Evolutionary conservation across 164 flowering plant species (phyloP), one percentile per base, ranked within the genome.

Genomic region (Tetracentron sinense): DNA sequence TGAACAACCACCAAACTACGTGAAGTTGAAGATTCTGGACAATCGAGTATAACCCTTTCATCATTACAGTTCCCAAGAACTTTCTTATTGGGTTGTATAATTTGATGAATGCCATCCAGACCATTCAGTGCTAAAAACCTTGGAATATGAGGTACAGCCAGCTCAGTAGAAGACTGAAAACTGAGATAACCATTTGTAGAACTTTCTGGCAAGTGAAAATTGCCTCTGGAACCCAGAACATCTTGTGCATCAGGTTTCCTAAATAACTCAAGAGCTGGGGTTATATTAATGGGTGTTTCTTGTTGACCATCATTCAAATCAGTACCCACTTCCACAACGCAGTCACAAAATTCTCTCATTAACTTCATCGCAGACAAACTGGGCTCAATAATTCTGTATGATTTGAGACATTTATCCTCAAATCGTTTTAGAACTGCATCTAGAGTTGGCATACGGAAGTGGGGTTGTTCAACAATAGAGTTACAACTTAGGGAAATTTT

Each of bases 281-380:
- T 38, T 19, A 58, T 23, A 42, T 47, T 64, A n/a, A 57, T 35
- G 25, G 42, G 35, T 46, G 33, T 35, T 62, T 63, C 65, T 46
- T 44, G 35, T 31, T 69, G 29, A 55, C 17, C 46, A 54, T 57
- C 38, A 28, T 54, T 20, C 50, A 68, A 68, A 55, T 62, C 68
- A 48, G 53, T 74, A 30, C 77, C 73, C 42, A 70, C 42, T 46
- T 74, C 73, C 63, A 69, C 44, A 64, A 64, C 74, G 49, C 73
- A 62, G 12, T 73, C 68, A 69, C 85, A 85, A 23, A 83, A 25
- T 23, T 78, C 86, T 56, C 79, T 63, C 75, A 83, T 52, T 54
- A 83, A 35, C 52, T 67, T 74, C 58, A 26, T 60, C 60, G 80
- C 54, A 52, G 85, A 78, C 55, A 80, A 74, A 38, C 54, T 54